Percentiles rank a stretch among this genome's conserved stretches.
Conservation (phyloP, 2,329 filamentous ascomycete genomes). For the Lecanicillium sp. region DNA sequence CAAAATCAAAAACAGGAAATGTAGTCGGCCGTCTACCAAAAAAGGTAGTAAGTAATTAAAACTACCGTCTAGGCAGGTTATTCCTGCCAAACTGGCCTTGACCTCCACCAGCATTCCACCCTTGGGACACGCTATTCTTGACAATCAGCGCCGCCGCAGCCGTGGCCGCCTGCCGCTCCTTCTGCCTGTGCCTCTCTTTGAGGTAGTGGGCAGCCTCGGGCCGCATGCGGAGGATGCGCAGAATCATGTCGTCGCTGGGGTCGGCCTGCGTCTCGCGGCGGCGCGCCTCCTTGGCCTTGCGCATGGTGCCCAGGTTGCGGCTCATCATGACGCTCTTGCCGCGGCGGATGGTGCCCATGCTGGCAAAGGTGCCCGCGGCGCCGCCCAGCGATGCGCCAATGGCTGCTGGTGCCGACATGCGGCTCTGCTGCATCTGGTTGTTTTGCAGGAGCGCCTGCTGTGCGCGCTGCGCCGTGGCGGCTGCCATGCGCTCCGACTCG, state of each 20-base stretch:
- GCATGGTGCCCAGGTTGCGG: conserved; percentile 93
- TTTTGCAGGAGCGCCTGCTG: conserved; percentile 58
- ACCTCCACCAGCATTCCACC: conserved; percentile 39
- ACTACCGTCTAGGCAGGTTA: conserved; percentile 39
- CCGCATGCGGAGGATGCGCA: conserved; percentile 89
- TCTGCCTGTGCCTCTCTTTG: conserved; percentile 84
- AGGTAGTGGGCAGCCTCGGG: conserved; percentile 84
- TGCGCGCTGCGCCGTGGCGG: conserved; percentile 67
- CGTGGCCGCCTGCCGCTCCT: conserved; percentile 83
- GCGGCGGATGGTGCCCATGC: conserved; percentile 58
- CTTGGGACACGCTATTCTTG: conserved; percentile 69
- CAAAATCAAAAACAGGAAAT: neutral
- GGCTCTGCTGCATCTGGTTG: conserved; percentile 43
- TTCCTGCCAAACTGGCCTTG: conserved; percentile 36
- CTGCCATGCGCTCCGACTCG: conserved; percentile 93
- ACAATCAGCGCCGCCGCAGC: conserved; percentile 93
- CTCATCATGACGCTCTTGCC: conserved; percentile 86
- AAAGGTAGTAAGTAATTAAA: neutral
- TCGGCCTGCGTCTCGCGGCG: conserved; percentile 92
- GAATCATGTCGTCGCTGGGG: conserved; percentile 95
- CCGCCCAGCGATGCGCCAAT: conserved; percentile 27
- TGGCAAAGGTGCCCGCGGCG: conserved; percentile 42
- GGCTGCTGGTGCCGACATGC: conserved; percentile 58
- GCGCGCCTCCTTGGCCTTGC: conserved; percentile 91
- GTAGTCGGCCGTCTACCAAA: neutral